Percentiles rank a stretch among this genome's conserved stretches.
These are phyloP conservation scores for Chimonanthus praecox DNA, from an alignment of 164 flowering plant species.

Conservation along the genomic window DNA sequence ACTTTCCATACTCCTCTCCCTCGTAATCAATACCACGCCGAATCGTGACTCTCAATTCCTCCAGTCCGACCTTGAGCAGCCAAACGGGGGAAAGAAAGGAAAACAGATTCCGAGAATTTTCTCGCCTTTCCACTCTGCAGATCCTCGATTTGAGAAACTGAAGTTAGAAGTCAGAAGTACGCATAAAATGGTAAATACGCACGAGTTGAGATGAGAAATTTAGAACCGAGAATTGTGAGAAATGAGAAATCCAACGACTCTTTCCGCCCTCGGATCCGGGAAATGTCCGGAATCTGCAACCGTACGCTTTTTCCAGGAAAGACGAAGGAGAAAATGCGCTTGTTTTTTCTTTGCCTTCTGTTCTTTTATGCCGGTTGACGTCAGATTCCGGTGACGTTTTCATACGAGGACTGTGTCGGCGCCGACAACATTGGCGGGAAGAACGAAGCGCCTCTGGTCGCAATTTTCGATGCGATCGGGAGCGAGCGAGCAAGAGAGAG, in stretches of 20 bases:
- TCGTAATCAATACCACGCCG: background rate
- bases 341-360: too few species aligned
- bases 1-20: background rate
- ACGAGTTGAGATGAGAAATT: too few species aligned
- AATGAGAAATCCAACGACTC: background rate
- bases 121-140: background rate
- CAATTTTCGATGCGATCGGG: too few species aligned
- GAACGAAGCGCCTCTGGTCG: too few species aligned
- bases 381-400: too few species aligned
- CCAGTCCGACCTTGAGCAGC: background rate
- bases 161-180: background rate
- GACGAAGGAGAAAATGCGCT: too few species aligned
- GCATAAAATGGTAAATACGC: too few species aligned
- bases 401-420: too few species aligned
- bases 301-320: too few species aligned
- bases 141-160: background rate
- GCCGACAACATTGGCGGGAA: too few species aligned
- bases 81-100: background rate
- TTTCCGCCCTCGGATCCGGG: background rate
- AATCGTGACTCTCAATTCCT: background rate
- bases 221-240: background rate
- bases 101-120: background rate
- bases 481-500: too few species aligned
- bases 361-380: too few species aligned
- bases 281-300: background rate